Base-by-base conservation (phyloP, 495 filamentous ascomycete species). In the Delitschia confertaspora region DNA sequence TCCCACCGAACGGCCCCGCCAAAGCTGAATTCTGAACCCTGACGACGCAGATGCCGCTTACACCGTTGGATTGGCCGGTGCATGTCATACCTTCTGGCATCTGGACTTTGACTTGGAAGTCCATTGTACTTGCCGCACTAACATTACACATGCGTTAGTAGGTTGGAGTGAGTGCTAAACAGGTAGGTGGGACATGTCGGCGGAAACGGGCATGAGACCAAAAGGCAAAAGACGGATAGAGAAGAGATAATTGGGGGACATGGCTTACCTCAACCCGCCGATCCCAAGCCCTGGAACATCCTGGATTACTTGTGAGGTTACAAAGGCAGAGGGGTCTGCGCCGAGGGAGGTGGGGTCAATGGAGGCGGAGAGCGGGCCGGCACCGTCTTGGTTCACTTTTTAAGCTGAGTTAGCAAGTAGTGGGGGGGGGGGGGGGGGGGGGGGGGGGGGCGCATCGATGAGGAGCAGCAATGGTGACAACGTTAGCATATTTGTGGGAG, bases 51-150 rank as follows among this genome's bases (percentile, higher is more conserved):
- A 79, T 73, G 41, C 73, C 71, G 34, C 63, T 42, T 1, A 67
- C 70, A 6, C 69, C 71, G 11, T 65, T 74, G 16, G 70, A 69
- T 10, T 62, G 63, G 17, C 63, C 76, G 17, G 69, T 65, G 62
- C 76, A 79, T 6, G 71, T 76, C 73, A 79, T 78, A 30, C 72
- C 75, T 0, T 62, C 64, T 2, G 76, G 76, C 71, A 80, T 76
- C 60, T 76, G 62, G 48, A 79, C 67, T 33, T 49, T 65, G 27
- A 79, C 53, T 1, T 70, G 69, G 61, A 76, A 76, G 45, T 78
- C 73, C 22, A 61, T 70, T 50, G 57, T 72, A 4, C 65, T 69
- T 3, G 69, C 67, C 4, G 57, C 50, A 16, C 70, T 73, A 16
- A 75, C 50, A 30, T n/a, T n/a, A n/a, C n/a, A n/a, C n/a, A n/a